Percentiles rank a stretch among this genome's conserved stretches.
phyloP scores from a whole-genome alignment of 1,284 basidiomycete genomes.

The Tylopilus orsonianus region DNA sequence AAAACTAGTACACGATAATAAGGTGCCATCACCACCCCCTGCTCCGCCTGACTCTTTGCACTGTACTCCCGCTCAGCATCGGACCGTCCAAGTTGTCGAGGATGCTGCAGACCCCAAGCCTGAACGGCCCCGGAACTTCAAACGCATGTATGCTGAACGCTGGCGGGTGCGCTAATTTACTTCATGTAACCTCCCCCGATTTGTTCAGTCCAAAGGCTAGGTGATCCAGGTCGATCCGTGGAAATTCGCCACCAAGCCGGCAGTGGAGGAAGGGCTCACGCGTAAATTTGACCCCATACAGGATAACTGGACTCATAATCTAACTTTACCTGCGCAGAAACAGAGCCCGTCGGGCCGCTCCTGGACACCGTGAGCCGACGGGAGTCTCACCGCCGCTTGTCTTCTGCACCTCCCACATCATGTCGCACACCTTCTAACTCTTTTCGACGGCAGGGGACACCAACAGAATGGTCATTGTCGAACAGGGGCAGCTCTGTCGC shows the following conservation, averaged over 20 bases:
- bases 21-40: neutral
- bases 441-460: conserved; percentile 22
- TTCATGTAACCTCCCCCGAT: neutral
- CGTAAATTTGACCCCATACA: conserved; percentile 12
- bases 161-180: conserved; percentile 24
- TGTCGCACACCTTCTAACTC: conserved; percentile 9
- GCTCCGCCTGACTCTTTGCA: neutral
- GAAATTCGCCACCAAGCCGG: conserved; percentile 18
- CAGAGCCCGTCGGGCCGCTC: neutral
- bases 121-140: conserved; percentile 10
- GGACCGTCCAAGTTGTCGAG: neutral
- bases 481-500: conserved; percentile 19
- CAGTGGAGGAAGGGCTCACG: neutral
- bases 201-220: conserved; percentile 13
- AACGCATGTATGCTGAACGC: conserved; percentile 26
- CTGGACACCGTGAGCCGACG: neutral
- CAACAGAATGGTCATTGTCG: conserved; percentile 32
- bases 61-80: conserved; percentile 4
- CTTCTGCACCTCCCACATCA: neutral
- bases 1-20: conserved; percentile 8
- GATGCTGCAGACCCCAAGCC: conserved; percentile 7
- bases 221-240: conserved; percentile 9
- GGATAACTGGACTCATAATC: neutral
- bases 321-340: conserved; percentile 6
- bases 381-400: neutral